phyloP scores from a whole-genome alignment of 1,284 basidiomycete species.

The Polyporus tsugae region DNA sequence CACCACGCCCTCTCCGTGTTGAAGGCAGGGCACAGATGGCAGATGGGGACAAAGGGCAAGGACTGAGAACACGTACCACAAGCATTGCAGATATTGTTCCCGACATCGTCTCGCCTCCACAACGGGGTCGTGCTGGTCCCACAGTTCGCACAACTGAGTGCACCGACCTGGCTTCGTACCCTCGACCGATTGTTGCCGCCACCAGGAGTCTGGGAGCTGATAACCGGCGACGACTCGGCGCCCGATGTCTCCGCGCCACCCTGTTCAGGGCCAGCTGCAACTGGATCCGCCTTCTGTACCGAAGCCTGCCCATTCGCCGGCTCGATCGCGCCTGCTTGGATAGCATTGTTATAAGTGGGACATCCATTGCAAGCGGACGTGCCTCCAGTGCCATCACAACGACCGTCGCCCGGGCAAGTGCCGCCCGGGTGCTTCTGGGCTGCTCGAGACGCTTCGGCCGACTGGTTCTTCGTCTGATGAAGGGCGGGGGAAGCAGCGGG shows the following conservation, averaged over 20 bases:
- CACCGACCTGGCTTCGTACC: constrained; percentile 68
- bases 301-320: constrained; percentile 25
- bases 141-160: constrained; percentile 90
- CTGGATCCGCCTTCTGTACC: constrained; percentile 20
- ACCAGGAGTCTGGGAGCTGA: constrained; percentile 38
- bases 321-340: constrained; percentile 45
- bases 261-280: constrained; percentile 20
- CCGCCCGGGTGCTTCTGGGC: constrained; percentile 55
- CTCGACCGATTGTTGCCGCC: constrained; percentile 42
- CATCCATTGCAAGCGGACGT: constrained; percentile 91
- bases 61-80: constrained; percentile 74
- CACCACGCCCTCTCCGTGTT: constrained; percentile 14
- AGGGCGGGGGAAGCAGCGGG: constrained; percentile 43
- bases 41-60: constrained; percentile 25
- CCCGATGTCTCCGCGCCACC: constrained; percentile 29
- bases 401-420: constrained; percentile 94
- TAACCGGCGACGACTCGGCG: constrained; percentile 38
- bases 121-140: constrained; percentile 94
- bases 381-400: constrained; percentile 95
- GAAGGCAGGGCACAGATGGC: constrained; percentile 13
- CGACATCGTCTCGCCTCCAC: constrained; percentile 94
- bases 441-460: constrained; percentile 31
- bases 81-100: constrained; percentile 92
- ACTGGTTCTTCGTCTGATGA: constrained; percentile 27
- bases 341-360: constrained; percentile 92